These are phyloP conservation scores for Thalassiosira hispida DNA, from an alignment of 352 stramenopile genomes.

Conservation along the genomic window DNA sequence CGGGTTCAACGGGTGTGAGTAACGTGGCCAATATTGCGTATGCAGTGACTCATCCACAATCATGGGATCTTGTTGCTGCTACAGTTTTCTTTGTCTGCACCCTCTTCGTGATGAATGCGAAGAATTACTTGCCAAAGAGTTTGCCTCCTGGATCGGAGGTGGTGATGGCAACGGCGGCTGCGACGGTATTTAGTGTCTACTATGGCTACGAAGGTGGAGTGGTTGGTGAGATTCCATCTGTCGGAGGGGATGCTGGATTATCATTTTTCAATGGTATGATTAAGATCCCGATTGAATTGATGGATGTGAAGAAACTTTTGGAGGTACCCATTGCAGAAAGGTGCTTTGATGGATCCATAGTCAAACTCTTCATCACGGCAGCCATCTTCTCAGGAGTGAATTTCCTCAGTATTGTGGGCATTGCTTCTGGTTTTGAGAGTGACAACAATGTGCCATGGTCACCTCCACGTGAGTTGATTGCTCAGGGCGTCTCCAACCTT, in stretches of 20 bases:
- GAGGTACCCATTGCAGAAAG: constrained; percentile 66
- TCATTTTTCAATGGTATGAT: constrained; percentile 56
- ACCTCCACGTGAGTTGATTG: constrained; percentile 71
- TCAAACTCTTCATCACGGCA: constrained; percentile 65
- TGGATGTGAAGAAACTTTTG: constrained; percentile 64
- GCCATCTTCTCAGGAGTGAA: constrained; percentile 78
- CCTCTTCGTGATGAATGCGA: constrained; percentile 71
- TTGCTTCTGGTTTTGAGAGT: constrained; percentile 75
- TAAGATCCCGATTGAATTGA: constrained; percentile 64
- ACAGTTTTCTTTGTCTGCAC: constrained; percentile 70
- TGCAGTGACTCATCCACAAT: constrained; percentile 60
- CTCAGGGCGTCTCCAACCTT: constrained; percentile 72
- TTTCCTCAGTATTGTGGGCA: constrained; percentile 81
- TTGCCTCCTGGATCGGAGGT: constrained; percentile 78
- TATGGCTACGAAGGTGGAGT: constrained; percentile 70
- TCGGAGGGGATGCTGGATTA: constrained; percentile 63
- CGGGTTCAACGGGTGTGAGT: constrained; percentile 59
- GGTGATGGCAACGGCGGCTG: constrained; percentile 66
- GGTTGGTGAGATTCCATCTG: constrained; percentile 76
- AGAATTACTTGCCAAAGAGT: constrained; percentile 63
- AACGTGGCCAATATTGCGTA: constrained; percentile 70
- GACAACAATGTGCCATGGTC: constrained; percentile 78
- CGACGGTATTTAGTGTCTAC: constrained; percentile 70
- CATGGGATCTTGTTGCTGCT: constrained; percentile 64
- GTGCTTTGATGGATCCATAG: constrained; percentile 69